A percentile compares a stretch with the other conserved stretches of the same genome.
These are phyloP conservation scores for Psidium guajava DNA, from an alignment of 345 rosid species.

Conservation along the genomic window DNA sequence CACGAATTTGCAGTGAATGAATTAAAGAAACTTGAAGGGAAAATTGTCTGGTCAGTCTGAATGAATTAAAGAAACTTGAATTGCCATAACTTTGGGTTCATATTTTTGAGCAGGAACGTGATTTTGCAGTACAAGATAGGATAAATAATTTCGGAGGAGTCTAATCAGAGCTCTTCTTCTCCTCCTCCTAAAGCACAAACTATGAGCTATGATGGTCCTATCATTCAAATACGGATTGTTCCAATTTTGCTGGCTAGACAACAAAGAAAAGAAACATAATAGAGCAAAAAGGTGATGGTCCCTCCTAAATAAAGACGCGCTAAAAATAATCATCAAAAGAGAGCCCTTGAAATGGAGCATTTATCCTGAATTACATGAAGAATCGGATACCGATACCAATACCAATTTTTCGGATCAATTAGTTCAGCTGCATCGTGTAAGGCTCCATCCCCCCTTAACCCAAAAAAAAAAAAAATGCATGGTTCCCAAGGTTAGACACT, in stretches of 20 bases:
- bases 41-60: not conserved
- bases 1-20: too few relatives aligned
- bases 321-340: not conserved
- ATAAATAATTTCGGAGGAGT: not conserved
- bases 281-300: not conserved
- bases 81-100: not conserved
- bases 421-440: too few relatives aligned
- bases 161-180: not conserved
- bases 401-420: not conserved
- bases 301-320: not conserved
- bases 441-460: not conserved
- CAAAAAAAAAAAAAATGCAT: not conserved
- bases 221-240: not conserved
- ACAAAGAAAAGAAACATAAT: not conserved
- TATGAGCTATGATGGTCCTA: not conserved
- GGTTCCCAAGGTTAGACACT: not conserved
- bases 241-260: not conserved
- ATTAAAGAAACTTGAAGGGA: not conserved
- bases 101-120: not conserved
- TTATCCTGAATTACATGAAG: not conserved
- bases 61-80: not conserved
- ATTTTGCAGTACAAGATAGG: not conserved
- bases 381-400: not conserved
- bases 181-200: not conserved
- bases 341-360: not conserved